Percentiles rank a stretch among this genome's conserved stretches.
Evolutionary conservation across 2,329 filamentous ascomycete species (phyloP).

Genomic region (Lachnum nothofagi): DNA sequence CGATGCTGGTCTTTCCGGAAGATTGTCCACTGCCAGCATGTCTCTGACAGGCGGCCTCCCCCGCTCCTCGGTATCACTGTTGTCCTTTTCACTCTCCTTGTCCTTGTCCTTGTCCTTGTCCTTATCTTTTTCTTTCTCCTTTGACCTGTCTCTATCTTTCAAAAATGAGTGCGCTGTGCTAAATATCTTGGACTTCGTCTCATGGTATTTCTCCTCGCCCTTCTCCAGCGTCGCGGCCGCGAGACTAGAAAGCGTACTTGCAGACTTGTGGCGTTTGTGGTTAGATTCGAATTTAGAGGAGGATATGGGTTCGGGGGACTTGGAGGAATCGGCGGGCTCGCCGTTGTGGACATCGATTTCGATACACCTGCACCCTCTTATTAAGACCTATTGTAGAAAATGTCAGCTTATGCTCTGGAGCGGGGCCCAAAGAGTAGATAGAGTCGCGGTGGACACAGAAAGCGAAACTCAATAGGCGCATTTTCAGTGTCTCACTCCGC

Average conservation of each 20-base stretch:
- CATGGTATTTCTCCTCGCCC: conserved; percentile 26
- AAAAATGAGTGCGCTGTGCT: neutral
- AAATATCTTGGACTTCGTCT: conserved; percentile 16
- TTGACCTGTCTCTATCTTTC: no score
- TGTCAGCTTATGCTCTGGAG: no score
- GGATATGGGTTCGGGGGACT: conserved; percentile 16
- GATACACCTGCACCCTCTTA: conserved; percentile 77
- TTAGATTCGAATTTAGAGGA: conserved; percentile 35
- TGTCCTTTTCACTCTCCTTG: neutral
- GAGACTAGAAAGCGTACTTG: conserved; percentile 31
- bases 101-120: no score
- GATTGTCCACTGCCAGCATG: conserved; percentile 14
- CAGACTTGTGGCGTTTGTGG: conserved; percentile 37
- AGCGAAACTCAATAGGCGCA: no score
- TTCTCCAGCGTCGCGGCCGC: conserved; percentile 28
- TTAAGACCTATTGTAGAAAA: conserved; percentile 58
- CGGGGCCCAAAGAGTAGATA: no score
- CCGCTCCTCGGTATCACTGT: conserved; percentile 11
- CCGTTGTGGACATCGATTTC: conserved; percentile 96
- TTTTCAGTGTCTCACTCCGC: conserved; percentile 6
- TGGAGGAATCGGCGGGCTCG: conserved; percentile 33
- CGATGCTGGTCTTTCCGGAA: conserved; percentile 27
- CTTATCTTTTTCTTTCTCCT: no score
- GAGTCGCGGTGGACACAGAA: no score
- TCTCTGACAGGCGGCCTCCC: conserved; percentile 12